A percentile compares a stretch with the other conserved stretches of the same genome.
These are phyloP conservation scores for Suillus subaureus DNA, from an alignment of 768 basidiomycete genomes.

Conservation along the genomic window DNA sequence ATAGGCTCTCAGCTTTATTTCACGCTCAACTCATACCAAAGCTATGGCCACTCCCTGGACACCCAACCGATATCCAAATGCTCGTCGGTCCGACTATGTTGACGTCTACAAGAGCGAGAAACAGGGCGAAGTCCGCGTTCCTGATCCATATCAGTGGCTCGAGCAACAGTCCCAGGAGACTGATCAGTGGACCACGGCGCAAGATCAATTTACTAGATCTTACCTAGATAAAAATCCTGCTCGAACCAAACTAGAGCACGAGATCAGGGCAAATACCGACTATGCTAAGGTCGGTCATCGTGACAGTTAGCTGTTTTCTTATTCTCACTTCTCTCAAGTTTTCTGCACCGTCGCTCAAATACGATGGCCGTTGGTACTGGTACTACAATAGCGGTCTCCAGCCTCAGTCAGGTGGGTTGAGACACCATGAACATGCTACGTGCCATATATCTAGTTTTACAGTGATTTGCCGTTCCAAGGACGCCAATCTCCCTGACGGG, in stretches of 20 bases:
- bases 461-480: constrained; percentile 67
- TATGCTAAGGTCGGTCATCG: constrained; percentile 45
- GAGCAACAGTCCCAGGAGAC: constrained; percentile 67
- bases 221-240: constrained; percentile 69
- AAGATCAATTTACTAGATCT: constrained; percentile 57
- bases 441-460: not conserved
- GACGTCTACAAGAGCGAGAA: constrained; percentile 69
- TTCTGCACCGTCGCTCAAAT: constrained; percentile 57
- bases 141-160: constrained; percentile 78
- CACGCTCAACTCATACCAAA: constrained; percentile 16
- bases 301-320: not conserved
- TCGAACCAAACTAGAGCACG: constrained; percentile 55
- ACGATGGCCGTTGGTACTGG: constrained; percentile 82
- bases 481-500: constrained; percentile 55
- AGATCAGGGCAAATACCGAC: constrained; percentile 56
- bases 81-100: constrained; percentile 66
- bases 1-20: constrained; percentile 22
- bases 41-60: constrained; percentile 49
- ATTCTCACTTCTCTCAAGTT: constrained; percentile 45
- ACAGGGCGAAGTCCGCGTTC: constrained; percentile 61
- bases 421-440: not conserved
- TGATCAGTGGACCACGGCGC: constrained; percentile 61
- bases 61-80: constrained; percentile 60
- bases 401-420: constrained; percentile 50
- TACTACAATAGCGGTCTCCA: constrained; percentile 78